Evolutionary conservation across 2,329 filamentous ascomycete genomes (phyloP).

Genomic region (Fusarium mangiferae): DNA sequence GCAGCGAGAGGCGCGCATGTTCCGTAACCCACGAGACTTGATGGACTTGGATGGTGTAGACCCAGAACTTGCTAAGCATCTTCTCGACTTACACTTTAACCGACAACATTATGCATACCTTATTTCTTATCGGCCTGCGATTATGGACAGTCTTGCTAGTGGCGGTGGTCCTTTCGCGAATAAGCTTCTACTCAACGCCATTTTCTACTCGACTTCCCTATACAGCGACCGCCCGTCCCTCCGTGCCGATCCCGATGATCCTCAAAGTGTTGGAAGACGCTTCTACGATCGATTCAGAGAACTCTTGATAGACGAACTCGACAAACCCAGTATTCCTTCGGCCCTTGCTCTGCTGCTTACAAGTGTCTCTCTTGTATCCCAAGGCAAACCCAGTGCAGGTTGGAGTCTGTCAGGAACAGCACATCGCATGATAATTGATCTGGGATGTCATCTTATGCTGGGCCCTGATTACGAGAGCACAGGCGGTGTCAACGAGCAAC

Average conservation of each 20-base stretch:
- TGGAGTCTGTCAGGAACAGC: slow-evolving; percentile 51
- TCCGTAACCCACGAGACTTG: slow-evolving; percentile 43
- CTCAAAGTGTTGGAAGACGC: slow-evolving; percentile 48
- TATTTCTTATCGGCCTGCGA: slow-evolving; percentile 52
- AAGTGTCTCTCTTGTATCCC: slow-evolving; percentile 47
- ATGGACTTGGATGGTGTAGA: slow-evolving; percentile 50
- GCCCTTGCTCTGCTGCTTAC: slow-evolving; percentile 49
- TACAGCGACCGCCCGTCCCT: slow-evolving; percentile 52
- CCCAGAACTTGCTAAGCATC: slow-evolving; percentile 50
- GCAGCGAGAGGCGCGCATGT: slow-evolving; percentile 47
- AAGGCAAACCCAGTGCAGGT: slow-evolving; percentile 49
- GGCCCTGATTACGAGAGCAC: slow-evolving; percentile 42
- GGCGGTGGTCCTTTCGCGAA: slow-evolving; percentile 50
- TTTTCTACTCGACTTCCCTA: slow-evolving; percentile 53
- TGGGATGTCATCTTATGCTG: slow-evolving; percentile 51
- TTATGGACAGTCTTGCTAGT: slow-evolving; percentile 51
- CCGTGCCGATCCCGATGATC: slow-evolving; percentile 47
- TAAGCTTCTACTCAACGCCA: slow-evolving; percentile 53
- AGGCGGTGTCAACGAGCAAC: slow-evolving; percentile 39
- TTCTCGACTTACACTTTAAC: slow-evolving; percentile 53
- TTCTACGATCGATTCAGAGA: slow-evolving; percentile 53
- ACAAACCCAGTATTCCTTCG: slow-evolving; percentile 51
- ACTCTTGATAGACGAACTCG: slow-evolving; percentile 48
- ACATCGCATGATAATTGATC: slow-evolving; percentile 53
- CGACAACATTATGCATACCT: slow-evolving; percentile 52